Base-by-base conservation (phyloP, 352 stramenopile genomes). In the Achlya hypogyna region DNA sequence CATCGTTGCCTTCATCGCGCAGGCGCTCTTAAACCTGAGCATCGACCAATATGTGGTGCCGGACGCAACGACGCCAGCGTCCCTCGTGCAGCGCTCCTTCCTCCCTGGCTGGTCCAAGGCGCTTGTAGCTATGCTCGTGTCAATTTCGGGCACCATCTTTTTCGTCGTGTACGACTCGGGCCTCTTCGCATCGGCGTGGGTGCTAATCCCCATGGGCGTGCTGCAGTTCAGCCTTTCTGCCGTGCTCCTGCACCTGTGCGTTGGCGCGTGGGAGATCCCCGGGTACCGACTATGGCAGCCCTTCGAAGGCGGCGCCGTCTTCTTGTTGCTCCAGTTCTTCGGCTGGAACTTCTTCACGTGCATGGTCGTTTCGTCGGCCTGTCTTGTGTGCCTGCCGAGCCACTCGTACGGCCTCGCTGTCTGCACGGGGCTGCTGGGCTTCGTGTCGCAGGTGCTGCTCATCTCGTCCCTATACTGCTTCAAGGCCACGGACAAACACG, bases 301-400 rank as follows among this genome's bases (percentile, higher is more conserved):
- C 10, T 86, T 86, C 51, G 74, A 83, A 62, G 78, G 78, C 28
- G 78, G 80, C 51, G 63, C 68, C 1, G 72, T 75, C 35, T 86
- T 84, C 47, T 56, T 86, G 58, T 64, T 86, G n/a, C 71, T 86
- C 0, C 78, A 86, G 66, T 86, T 84, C 42, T 52, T 86, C 18
- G 78, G 78, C 14, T 86, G 78, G 78, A 78, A 84, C 59, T 73
- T 86, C 54, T 80, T 84, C 18, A 76, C 72, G 22, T 74, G 70
- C n/a, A 78, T 70, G 4, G 56, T 84, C 0, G 74, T 79, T 12
- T 70, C 69, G 29, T 60, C 31, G 4, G 40, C n/a, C 0, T 51
- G 47, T 8, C 68, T 67, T 5, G 32, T 65, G 0, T 71, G 65
- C 31, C 66, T 70, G 5, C 22, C 18, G n/a, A 27, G 18, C 25